Base-by-base conservation (phyloP, 1,284 basidiomycete species). In the Pseudozyma sp. region DNA sequence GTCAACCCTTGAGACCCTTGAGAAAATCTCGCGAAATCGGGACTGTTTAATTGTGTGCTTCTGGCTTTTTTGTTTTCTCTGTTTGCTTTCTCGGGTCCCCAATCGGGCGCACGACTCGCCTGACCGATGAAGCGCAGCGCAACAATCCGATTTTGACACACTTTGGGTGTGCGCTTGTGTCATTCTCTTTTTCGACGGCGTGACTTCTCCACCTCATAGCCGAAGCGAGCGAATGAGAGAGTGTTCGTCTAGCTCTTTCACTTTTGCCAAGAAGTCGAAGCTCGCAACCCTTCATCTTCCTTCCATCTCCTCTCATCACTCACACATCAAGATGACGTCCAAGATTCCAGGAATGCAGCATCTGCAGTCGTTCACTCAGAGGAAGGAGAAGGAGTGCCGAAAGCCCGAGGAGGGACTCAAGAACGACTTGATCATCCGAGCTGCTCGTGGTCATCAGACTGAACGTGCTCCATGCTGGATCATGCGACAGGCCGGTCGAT, bases 401-500 rank as follows among this genome's bases (percentile, higher is more conserved):
- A 67, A 59, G 50, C 55, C 70, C 44, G 70, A 71, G 38, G 69
- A 75, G 8, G 82, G 80, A 13, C 88, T 97, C 77, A 91, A 91
- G 84, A 98, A 98, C 85, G 94, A 98, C 84, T 88, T 97, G 57
- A 86, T 97, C 50, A 86, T 99, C 63, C 90, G 94, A 43, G 95
- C 96, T 56, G 95, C 96, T 56, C 87, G 90, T 85, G 93, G 94
- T 13, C 91, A 96, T 86, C 88, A 90, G 85, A 95, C 94, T 0
- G 92, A 93, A 82, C 90, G 93, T 63, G 94, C 96, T 3, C 96
- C 96, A 13, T 94, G 97, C 69, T 99, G 96, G 96, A 93, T 98
- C 69, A 99, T 99, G 96, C 90, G 97, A 38, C 96, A 99, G 85
- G 97, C 97, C 19, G 95, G 96, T 49, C 89, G 95, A 58, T 97